phyloP scores from a whole-genome alignment of 2,329 filamentous ascomycete genomes.

The Xylaria sp. region DNA sequence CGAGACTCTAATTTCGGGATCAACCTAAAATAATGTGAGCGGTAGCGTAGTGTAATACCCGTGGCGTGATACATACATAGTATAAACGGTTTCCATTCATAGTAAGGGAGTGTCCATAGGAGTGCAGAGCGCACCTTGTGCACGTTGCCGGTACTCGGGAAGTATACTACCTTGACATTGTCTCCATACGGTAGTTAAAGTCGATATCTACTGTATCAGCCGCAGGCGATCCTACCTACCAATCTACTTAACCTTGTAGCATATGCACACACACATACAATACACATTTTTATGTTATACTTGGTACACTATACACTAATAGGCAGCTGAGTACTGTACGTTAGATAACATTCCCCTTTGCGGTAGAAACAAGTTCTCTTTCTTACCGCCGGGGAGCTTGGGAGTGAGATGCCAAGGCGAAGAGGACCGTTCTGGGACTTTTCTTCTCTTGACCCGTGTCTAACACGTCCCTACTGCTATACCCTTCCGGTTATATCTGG shows the following conservation, averaged over 20 bases:
- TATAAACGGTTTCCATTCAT: too few relatives aligned
- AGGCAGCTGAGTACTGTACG: too few relatives aligned
- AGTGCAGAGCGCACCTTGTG: background rate
- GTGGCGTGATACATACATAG: too few relatives aligned
- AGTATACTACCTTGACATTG: background rate
- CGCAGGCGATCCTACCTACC: too few relatives aligned
- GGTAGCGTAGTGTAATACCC: background rate
- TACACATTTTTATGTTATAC: too few relatives aligned
- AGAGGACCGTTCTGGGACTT: background rate
- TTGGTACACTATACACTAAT: too few relatives aligned
- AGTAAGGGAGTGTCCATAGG: background rate
- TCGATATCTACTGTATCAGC: background rate
- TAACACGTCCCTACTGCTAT: background rate
- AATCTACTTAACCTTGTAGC: too few relatives aligned
- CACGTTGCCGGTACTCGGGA: background rate
- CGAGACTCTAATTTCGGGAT: slow-evolving; percentile 9
- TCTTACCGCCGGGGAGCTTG: too few relatives aligned
- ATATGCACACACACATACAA: too few relatives aligned
- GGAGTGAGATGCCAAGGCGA: slow-evolving; percentile 6
- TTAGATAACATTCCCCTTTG: too few relatives aligned
- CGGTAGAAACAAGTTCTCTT: too few relatives aligned
- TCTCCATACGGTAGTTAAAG: background rate
- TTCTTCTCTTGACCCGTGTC: too few relatives aligned
- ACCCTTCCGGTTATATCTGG: background rate
- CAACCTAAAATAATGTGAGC: background rate